Percentiles rank a stretch among this genome's conserved stretches.
Evolutionary conservation across 805 yeast genomes (phyloP).

Genomic region (Kodamaea neixiangensis): DNA sequence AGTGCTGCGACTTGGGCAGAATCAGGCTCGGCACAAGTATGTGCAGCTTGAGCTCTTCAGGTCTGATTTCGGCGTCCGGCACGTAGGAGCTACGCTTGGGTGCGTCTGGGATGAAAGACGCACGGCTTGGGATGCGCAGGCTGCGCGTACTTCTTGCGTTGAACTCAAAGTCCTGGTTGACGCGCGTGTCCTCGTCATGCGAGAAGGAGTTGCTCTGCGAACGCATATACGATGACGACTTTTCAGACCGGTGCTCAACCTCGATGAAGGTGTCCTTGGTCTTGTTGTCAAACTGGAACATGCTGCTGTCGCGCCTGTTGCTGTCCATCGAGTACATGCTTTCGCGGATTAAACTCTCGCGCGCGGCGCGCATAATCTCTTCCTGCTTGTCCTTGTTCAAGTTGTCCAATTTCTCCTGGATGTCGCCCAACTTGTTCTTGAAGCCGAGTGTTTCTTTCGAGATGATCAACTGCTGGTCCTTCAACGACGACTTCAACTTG

Average conservation of each 20-base stretch:
- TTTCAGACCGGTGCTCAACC: constrained; percentile 9
- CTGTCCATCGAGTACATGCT: constrained; percentile 18
- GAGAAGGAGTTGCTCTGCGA: constrained; percentile 5
- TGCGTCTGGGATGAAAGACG: background rate
- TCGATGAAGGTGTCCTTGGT: constrained; percentile 16
- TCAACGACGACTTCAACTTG: constrained; percentile 50
- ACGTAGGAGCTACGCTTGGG: background rate
- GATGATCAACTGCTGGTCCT: constrained; percentile 51
- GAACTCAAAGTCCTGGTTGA: constrained; percentile 2
- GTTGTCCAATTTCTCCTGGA: constrained; percentile 20
- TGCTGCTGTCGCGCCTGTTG: constrained; percentile 15
- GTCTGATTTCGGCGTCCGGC: background rate
- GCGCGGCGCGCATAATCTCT: constrained; percentile 15
- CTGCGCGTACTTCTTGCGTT: constrained; percentile 1
- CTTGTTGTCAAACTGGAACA: constrained; percentile 16
- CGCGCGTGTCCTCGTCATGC: constrained; percentile 9
- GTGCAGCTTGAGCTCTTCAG: background rate
- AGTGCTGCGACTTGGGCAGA: background rate
- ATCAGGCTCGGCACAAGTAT: background rate
- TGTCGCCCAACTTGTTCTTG: constrained; percentile 43
- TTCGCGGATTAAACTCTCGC: constrained; percentile 17
- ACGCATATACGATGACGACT: background rate
- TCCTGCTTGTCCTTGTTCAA: constrained; percentile 16
- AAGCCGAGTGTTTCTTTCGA: constrained; percentile 51
- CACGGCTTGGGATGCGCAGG: background rate